Base-by-base conservation (phyloP, 345 rosid species). In the Arabidopsis suecica region DNA sequence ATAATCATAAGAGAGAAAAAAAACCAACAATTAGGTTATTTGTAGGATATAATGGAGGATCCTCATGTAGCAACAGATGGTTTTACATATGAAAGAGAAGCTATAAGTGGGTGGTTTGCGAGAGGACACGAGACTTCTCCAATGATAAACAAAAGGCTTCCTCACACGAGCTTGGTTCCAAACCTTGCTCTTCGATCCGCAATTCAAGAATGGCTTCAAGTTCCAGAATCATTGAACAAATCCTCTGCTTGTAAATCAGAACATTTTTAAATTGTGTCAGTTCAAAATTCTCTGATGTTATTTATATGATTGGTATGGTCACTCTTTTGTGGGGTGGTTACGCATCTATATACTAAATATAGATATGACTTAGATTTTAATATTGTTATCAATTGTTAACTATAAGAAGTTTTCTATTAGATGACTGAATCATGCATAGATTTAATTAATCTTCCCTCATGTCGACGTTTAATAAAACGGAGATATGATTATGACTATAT, bases 51-150 rank as follows among this genome's bases (percentile, higher is more conserved):
- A 20, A 92, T 92, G 97, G 84, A 44, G 79, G 92, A 88, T 45
- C 97, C 96, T 4, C 84, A 82, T 14, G 83, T 89, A 70, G 96
- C 96, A 32, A 89, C 96, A 0, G 97, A 89, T 49, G 96, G 97
- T 1, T 83, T 47, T 65, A 87, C 96, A 0, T 92, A 92, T 30
- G 97, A 89, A 83, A 81, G 87, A 42, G 88, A 82, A 64, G 89
- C 92, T 0, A 71, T 92, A 64, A 78, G 82, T 11, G 88, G 79
- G 34, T 92, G 97, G 93, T 80, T 88, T 18, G 87, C 79, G 51
- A 81, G 86, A 12, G 78, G 85, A 42, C 80, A 83, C 0, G 79
- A 74, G 33, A 86, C 90, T 33, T 91, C 97, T 9, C 97, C 97
- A 0, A 83, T 89, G 97, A 89, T 88, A 11, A 86, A 86, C 79